Percentiles rank a stretch among this genome's conserved stretches.
Conservation (phyloP, 2,329 filamentous ascomycete genomes). For the Curvularia hawaiiensis region DNA sequence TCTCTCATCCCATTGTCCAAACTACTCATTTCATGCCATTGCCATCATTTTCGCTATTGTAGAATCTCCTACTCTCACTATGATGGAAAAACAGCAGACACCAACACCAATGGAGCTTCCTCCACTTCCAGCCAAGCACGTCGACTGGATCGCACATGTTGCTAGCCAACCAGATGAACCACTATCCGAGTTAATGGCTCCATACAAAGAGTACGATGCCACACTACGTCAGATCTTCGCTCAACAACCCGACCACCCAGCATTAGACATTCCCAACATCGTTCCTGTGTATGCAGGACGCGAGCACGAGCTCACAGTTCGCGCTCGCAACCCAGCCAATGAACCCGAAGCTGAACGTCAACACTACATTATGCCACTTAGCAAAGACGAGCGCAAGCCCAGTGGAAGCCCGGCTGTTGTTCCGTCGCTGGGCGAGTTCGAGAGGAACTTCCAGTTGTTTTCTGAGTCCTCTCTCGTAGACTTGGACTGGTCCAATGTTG, state of each 20-base stretch:
- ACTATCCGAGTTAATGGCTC: slow-evolving; percentile 64
- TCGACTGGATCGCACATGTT: slow-evolving; percentile 59
- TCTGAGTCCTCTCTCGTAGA: slow-evolving; percentile 78
- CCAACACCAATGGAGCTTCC: slow-evolving; percentile 38
- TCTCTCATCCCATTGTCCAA: neutral
- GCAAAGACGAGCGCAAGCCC: slow-evolving; percentile 64
- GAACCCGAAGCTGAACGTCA: slow-evolving; percentile 67
- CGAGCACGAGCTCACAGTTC: slow-evolving; percentile 63
- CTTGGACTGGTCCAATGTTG: slow-evolving; percentile 80
- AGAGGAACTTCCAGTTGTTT: slow-evolving; percentile 80
- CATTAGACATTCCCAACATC: slow-evolving; percentile 65
- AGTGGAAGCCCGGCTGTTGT: slow-evolving; percentile 72
- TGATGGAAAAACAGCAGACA: slow-evolving; percentile 15
- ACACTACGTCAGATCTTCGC: slow-evolving; percentile 70
- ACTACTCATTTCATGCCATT: neutral
- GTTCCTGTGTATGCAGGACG: slow-evolving; percentile 66
- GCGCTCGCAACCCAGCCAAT: slow-evolving; percentile 62
- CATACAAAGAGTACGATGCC: slow-evolving; percentile 71
- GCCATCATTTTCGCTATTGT: neutral
- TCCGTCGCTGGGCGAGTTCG: slow-evolving; percentile 69
- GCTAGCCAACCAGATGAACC: slow-evolving; percentile 58
- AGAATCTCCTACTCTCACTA: neutral
- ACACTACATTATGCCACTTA: slow-evolving; percentile 72
- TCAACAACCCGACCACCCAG: slow-evolving; percentile 66
- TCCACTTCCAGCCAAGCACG: slow-evolving; percentile 45